Conservation (phyloP, 805 yeast species). For the Zygoascus bituminiphila region DNA sequence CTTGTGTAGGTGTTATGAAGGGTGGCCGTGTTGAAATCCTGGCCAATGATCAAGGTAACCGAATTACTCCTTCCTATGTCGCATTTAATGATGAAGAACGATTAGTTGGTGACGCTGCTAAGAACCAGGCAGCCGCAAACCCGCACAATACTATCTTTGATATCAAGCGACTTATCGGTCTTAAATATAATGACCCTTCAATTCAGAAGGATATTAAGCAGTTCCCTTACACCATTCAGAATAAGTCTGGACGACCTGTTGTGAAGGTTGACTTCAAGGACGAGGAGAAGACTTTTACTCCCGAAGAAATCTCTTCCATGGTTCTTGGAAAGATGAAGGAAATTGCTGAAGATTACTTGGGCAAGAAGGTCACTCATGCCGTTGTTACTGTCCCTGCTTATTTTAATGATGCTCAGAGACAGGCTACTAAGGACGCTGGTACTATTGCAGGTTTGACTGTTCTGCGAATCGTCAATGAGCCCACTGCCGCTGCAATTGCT, state of each 20-base stretch:
- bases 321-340: constrained; percentile 84
- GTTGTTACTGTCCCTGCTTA: constrained; percentile 92
- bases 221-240: constrained; percentile 63
- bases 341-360: constrained; percentile 86
- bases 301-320: constrained; percentile 93
- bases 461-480: constrained; percentile 84
- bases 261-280: constrained; percentile 70
- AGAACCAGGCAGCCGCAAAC: constrained; percentile 88
- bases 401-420: constrained; percentile 90
- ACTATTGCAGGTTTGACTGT: constrained; percentile 84
- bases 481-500: constrained; percentile 97
- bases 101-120: constrained; percentile 93
- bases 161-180: constrained; percentile 86
- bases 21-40: constrained; percentile 85
- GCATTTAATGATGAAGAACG: constrained; percentile 90
- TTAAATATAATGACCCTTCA: constrained; percentile 64
- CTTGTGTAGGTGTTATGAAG: constrained; percentile 87
- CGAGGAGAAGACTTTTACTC: constrained; percentile 69
- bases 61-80: constrained; percentile 93
- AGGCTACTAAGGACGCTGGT: constrained; percentile 92
- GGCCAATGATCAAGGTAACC: constrained; percentile 95
- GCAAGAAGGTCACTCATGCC: constrained; percentile 76
- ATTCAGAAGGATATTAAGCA: constrained; percentile 79
- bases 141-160: constrained; percentile 83
- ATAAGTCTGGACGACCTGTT: constrained; percentile 73